phyloP scores from a whole-genome alignment of 768 basidiomycete species.

The Phylloporus rhodoxanthus region DNA sequence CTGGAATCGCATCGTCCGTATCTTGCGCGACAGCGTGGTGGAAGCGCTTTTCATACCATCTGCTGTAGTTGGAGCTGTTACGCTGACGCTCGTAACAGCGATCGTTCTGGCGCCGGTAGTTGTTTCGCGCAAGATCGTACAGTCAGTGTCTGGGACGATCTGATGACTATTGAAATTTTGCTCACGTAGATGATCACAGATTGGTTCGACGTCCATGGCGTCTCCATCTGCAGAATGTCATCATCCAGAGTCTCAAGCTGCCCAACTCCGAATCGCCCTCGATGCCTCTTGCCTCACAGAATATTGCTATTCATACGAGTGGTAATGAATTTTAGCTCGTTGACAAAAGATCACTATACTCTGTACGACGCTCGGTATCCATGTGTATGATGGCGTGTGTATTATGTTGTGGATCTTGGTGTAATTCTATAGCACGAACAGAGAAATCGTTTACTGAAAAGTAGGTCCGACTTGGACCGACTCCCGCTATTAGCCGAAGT shows the following conservation, averaged over 20 bases:
- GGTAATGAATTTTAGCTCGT: no score
- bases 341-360: no score
- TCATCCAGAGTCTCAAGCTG: conserved; percentile 1
- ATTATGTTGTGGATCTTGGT: no score
- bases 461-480: no score
- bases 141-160: neutral
- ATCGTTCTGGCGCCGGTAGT: neutral
- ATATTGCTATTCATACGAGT: neutral
- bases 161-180: neutral
- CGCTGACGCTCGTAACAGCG: neutral
- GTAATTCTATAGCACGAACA: no score
- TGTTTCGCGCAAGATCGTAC: neutral
- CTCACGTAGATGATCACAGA: neutral
- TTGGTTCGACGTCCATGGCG: conserved; percentile 4
- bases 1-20: conserved; percentile 6
- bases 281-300: neutral
- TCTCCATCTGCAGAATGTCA: conserved; percentile 1
- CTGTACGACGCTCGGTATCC: neutral
- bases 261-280: neutral
- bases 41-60: conserved; percentile 3
- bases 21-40: neutral
- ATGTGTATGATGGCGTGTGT: no score
- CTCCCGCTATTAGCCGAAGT: no score
- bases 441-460: no score
- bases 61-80: neutral